phyloP scores from a whole-genome alignment of 495 filamentous ascomycete genomes.

The Hypomontagnella submonticulosa region DNA sequence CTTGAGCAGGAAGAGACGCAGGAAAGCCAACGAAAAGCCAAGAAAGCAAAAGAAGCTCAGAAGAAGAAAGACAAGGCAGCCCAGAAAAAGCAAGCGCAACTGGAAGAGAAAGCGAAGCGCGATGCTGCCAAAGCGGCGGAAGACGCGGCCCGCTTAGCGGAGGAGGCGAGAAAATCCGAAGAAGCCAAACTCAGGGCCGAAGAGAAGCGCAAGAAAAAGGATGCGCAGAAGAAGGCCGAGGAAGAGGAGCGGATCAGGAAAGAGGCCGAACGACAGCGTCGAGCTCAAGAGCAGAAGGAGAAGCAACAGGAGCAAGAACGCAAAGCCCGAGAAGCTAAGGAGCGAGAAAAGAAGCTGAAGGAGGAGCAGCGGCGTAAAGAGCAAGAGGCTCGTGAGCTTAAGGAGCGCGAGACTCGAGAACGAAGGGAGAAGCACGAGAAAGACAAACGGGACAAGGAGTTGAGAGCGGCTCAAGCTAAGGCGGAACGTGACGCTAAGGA shows the following conservation, averaged over 20 bases:
- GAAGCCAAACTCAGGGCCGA: constrained; percentile 83
- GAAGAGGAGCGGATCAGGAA: constrained; percentile 86
- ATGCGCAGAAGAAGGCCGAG: constrained; percentile 89
- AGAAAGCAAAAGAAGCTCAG: constrained; percentile 91
- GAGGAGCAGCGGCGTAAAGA: constrained; percentile 68
- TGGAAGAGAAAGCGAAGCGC: constrained; percentile 85
- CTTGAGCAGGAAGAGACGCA: constrained; percentile 82
- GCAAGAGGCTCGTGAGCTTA: constrained; percentile 62
- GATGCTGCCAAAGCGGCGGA: constrained; percentile 94
- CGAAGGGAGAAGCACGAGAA: constrained; percentile 73
- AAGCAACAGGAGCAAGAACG: constrained; percentile 83
- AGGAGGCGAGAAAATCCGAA: constrained; percentile 82
- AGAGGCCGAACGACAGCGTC: constrained; percentile 81
- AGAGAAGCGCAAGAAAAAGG: constrained; percentile 90
- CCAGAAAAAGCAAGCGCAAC: constrained; percentile 83
- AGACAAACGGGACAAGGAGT: constrained; percentile 64
- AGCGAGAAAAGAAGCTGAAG: constrained; percentile 68
- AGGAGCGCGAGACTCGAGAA: constrained; percentile 75
- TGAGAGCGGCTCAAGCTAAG: constrained; percentile 53
- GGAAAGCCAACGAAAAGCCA: constrained; percentile 82
- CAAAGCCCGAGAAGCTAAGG: constrained; percentile 76
- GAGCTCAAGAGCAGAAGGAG: constrained; percentile 84
- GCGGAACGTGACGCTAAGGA: constrained; percentile 62
- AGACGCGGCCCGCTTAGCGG: constrained; percentile 78
- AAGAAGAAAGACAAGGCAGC: constrained; percentile 92